A percentile compares a stretch with the other conserved stretches of the same genome.
phyloP scores from a whole-genome alignment of 2,329 filamentous ascomycete species.

The Sarocladium kiliense region DNA sequence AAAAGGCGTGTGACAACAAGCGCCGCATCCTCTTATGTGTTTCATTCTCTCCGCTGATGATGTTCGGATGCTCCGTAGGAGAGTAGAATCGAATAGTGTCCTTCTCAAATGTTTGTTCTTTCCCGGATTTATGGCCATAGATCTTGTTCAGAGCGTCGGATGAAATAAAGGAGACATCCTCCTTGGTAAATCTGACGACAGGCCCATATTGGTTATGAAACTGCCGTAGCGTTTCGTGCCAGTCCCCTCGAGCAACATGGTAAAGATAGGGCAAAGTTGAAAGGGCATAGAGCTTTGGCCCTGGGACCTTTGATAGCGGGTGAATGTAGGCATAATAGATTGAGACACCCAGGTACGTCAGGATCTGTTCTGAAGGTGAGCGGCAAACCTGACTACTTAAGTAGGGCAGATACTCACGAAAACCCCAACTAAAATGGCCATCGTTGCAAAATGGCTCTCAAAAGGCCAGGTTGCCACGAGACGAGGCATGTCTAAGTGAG shows the following conservation, averaged over 20 bases:
- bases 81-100: not conserved
- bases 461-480: no score
- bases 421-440: no score
- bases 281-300: conserved; percentile 10
- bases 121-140: not conserved
- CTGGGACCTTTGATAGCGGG: conserved; percentile 15
- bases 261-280: not conserved
- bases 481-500: no score
- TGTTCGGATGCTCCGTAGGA: not conserved
- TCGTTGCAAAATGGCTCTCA: no score
- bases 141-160: not conserved
- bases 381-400: no score
- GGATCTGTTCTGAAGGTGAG: no score
- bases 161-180: not conserved
- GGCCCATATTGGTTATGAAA: not conserved
- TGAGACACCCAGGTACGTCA: no score
- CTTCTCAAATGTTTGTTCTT: not conserved
- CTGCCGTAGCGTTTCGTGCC: not conserved
- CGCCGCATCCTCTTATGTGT: not conserved
- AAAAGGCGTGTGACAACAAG: conserved; percentile 1
- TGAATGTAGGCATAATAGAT: conserved; percentile 18
- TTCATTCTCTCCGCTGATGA: not conserved
- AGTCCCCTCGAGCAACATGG: not conserved
- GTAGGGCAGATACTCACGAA: no score
- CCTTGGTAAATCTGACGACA: not conserved